A percentile compares a stretch with the other conserved stretches of the same genome.
Evolutionary conservation across 106 monocot species (phyloP).

Genomic region (Chionographis japonica): DNA sequence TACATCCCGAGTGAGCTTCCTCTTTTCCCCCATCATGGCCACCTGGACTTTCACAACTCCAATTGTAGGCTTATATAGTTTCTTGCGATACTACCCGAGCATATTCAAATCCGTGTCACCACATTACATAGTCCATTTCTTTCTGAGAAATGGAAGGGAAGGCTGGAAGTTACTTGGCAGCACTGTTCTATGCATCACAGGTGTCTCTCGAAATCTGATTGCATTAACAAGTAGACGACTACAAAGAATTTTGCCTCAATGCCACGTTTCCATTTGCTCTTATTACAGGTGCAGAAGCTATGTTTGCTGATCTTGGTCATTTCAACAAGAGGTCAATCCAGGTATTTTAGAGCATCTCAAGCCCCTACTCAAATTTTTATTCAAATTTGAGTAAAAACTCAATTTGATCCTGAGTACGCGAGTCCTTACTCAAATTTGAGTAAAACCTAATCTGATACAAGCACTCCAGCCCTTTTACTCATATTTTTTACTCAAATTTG

Average conservation of each 20-base stretch:
- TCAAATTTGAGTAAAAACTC: no score
- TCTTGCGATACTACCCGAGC: conserved; percentile 51
- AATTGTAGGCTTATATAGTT: conserved; percentile 62
- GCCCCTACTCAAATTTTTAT: no score
- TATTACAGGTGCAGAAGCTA: conserved; percentile 69
- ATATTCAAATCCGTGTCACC: conserved; percentile 79
- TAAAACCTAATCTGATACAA: no score
- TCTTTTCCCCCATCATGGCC: conserved; percentile 88
- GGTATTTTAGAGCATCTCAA: conserved; percentile 19
- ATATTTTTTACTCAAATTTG: no score
- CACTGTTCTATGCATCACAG: conserved; percentile 82
- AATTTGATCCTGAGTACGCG: no score
- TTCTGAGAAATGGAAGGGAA: conserved; percentile 38
- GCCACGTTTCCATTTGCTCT: background rate
- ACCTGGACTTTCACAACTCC: conserved; percentile 71
- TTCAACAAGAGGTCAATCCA: conserved; percentile 87
- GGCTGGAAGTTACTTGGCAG: conserved; percentile 79
- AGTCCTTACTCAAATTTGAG: no score
- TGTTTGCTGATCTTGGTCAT: conserved; percentile 93
- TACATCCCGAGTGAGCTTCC: conserved; percentile 68
- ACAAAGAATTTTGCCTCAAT: no score
- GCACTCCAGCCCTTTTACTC: no score
- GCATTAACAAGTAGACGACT: background rate
- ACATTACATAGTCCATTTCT: conserved; percentile 61
- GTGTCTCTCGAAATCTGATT: conserved; percentile 11